Evolutionary conservation across 2,329 filamentous ascomycete genomes (phyloP).

Genomic region (Xylariaceae sp.): DNA sequence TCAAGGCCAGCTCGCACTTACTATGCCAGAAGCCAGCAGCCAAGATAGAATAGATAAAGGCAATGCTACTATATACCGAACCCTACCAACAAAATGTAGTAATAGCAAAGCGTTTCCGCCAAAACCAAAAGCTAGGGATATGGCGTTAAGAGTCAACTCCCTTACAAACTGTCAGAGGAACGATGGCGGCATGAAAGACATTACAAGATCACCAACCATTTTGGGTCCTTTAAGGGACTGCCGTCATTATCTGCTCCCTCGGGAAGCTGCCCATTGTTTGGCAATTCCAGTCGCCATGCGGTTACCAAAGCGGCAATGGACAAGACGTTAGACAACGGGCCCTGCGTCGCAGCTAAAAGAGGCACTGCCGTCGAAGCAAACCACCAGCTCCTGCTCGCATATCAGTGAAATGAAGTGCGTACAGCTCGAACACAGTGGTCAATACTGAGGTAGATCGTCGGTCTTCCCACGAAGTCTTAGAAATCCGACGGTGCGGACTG

Average conservation of each 20-base stretch:
- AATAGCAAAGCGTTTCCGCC: slow-evolving; percentile 5
- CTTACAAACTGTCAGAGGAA: slow-evolving; percentile 2
- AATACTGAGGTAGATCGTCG: slow-evolving; percentile 3
- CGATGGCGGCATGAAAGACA: neutral
- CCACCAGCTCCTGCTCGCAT: slow-evolving; percentile 5
- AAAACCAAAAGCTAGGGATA: slow-evolving; percentile 5
- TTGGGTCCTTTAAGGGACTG: neutral
- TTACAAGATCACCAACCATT: slow-evolving; percentile 2
- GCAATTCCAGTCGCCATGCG: slow-evolving; percentile 2
- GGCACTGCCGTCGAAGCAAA: slow-evolving; percentile 7
- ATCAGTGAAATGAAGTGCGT: neutral
- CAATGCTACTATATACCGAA: slow-evolving; percentile 5
- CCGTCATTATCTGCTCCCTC: slow-evolving; percentile 2
- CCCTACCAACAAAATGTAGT: slow-evolving; percentile 5
- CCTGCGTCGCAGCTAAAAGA: slow-evolving; percentile 6
- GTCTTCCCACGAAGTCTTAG: slow-evolving; percentile 2
- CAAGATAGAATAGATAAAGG: slow-evolving; percentile 6
- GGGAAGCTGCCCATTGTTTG: slow-evolving; percentile 3
- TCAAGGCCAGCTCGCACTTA: neutral
- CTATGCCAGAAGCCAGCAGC: slow-evolving; percentile 4
- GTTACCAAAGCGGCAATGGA: slow-evolving; percentile 6
- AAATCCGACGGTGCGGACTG: slow-evolving; percentile 1
- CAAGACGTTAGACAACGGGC: slow-evolving; percentile 3
- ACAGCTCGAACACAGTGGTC: neutral
- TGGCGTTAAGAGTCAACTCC: slow-evolving; percentile 7